Percentiles rank a stretch among this genome's conserved stretches.
Evolutionary conservation across 805 yeast species (phyloP).

Genomic region (Pichia nakasei): DNA sequence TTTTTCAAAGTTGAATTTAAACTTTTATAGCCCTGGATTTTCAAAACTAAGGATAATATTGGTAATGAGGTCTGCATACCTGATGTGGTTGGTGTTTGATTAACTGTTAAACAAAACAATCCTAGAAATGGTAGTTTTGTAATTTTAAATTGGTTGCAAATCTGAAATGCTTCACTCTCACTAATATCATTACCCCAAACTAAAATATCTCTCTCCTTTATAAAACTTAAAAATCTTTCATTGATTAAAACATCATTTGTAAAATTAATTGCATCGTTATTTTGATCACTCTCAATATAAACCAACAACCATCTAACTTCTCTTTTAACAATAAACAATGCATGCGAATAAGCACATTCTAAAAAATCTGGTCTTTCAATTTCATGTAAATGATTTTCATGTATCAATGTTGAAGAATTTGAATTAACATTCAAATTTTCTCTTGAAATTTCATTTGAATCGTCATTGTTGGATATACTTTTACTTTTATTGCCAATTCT

Average conservation of each 20-base stretch:
- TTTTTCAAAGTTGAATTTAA: conserved; percentile 29
- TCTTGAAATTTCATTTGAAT: not conserved
- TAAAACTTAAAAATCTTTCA: conserved; percentile 37
- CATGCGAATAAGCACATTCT: conserved; percentile 74
- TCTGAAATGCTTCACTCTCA: conserved; percentile 77
- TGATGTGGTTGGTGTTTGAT: conserved; percentile 43
- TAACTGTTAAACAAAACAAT: conserved; percentile 58
- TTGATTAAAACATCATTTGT: conserved; percentile 46
- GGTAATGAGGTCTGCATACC: conserved; percentile 48
- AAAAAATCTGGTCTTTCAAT: conserved; percentile 37
- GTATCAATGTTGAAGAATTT: not conserved
- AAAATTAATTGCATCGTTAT: conserved; percentile 51
- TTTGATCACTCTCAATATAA: conserved; percentile 62
- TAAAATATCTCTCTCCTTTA: conserved; percentile 43
- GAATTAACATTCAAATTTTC: not conserved
- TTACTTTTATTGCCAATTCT: conserved; percentile 18
- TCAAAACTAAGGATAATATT: conserved; percentile 50
- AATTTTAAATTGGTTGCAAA: conserved; percentile 64
- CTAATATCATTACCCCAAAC: conserved; percentile 85
- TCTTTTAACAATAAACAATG: conserved; percentile 59
- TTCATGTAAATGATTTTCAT: conserved; percentile 12
- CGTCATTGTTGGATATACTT: not conserved
- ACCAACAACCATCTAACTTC: conserved; percentile 67
- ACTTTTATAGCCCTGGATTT: conserved; percentile 52
- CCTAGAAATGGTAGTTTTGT: conserved; percentile 79